These are phyloP conservation scores for Thecaphora frezii DNA, from an alignment of 1,284 basidiomycete species.

Conservation along the genomic window DNA sequence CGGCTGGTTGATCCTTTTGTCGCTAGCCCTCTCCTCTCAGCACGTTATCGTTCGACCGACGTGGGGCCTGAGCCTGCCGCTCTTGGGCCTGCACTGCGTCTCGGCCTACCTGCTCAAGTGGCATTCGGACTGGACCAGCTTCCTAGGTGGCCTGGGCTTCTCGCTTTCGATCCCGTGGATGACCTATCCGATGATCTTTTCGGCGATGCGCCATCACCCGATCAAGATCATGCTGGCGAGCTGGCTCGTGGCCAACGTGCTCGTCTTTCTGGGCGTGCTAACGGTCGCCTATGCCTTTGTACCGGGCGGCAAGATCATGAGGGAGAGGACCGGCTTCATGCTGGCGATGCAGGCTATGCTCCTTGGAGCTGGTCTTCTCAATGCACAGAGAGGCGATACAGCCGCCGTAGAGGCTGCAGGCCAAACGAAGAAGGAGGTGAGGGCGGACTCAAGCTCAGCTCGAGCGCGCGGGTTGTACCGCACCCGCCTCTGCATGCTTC, in stretches of 20 bases:
- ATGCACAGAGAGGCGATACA: too few relatives aligned
- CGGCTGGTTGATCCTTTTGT: conserved; percentile 61
- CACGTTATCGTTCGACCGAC: too few relatives aligned
- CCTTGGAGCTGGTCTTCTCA: conserved; percentile 17
- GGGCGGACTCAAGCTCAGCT: neutral
- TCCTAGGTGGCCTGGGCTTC: conserved; percentile 70
- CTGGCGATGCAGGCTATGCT: conserved; percentile 22
- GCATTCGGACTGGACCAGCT: conserved; percentile 72
- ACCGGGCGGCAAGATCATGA: conserved; percentile 74
- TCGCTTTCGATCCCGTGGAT: conserved; percentile 66
- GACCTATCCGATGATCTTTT: conserved; percentile 26
- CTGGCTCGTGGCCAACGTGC: conserved; percentile 45
- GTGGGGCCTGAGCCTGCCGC: conserved; percentile 18
- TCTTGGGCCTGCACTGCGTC: conserved; percentile 46
- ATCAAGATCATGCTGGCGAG: conserved; percentile 37
- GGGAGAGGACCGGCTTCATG: conserved; percentile 73
- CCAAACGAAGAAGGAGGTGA: neutral
- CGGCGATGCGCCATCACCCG: conserved; percentile 44
- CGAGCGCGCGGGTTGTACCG: conserved; percentile 23
- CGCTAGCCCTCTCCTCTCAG: conserved; percentile 59
- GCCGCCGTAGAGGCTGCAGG: too few relatives aligned
- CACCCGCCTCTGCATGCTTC: conserved; percentile 20
- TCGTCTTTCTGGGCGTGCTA: conserved; percentile 62
- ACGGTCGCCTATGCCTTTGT: conserved; percentile 94
- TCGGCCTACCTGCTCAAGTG: conserved; percentile 64